These are phyloP conservation scores for Camelina sativa DNA, from an alignment of 345 rosid genomes.

Conservation along the genomic window DNA sequence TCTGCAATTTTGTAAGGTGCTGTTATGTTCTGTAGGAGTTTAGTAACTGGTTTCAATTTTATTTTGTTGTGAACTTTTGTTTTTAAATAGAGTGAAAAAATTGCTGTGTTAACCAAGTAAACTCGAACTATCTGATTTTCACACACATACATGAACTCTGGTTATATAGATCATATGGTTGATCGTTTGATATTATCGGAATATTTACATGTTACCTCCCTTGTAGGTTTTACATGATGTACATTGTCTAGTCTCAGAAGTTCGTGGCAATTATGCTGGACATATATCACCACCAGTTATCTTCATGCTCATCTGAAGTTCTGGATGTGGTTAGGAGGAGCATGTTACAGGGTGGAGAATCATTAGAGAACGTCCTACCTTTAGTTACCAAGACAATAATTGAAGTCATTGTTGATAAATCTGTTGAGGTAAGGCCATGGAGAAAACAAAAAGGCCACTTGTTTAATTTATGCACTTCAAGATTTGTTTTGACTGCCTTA, in stretches of 20 bases:
- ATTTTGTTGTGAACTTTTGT: not conserved
- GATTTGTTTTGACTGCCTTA: constrained; percentile 14
- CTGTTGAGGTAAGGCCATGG: constrained; percentile 73
- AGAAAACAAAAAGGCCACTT: constrained; percentile 1
- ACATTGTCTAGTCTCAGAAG: constrained; percentile 61
- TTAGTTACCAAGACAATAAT: constrained; percentile 55
- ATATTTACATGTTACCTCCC: constrained; percentile 37
- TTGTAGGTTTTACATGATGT: constrained; percentile 88
- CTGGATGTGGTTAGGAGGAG: constrained; percentile 73
- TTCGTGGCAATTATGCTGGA: constrained; percentile 64
- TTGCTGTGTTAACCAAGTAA: constrained; percentile 10
- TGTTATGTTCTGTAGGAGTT: constrained; percentile 11
- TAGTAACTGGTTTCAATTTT: not conserved
- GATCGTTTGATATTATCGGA: not conserved
- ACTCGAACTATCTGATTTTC: constrained; percentile 10
- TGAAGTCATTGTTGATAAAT: constrained; percentile 72
- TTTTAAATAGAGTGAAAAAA: not conserved
- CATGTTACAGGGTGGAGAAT: constrained; percentile 68
- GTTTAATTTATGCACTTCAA: constrained; percentile 14
- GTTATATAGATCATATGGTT: not conserved
- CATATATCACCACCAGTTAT: constrained; percentile 59
- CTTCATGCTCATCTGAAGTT: constrained; percentile 71
- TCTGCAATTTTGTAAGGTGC: too few species aligned
- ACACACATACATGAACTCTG: not conserved
- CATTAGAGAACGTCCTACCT: constrained; percentile 62